These are phyloP conservation scores for Yamadazyma kitorensis DNA, from an alignment of 805 yeast genomes.

Conservation along the genomic window DNA sequence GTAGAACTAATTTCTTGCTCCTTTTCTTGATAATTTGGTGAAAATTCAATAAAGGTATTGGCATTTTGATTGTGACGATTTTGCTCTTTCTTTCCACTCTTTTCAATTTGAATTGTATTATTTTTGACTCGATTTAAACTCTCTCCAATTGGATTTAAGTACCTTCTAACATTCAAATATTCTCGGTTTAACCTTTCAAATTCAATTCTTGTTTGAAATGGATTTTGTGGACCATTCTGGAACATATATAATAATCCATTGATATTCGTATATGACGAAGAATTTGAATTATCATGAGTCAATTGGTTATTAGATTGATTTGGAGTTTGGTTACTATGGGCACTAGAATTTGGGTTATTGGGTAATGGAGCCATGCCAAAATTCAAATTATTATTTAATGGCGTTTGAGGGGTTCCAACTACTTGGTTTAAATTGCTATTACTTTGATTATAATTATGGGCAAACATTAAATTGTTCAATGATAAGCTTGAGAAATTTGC, in stretches of 20 bases:
- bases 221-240: constrained; percentile 37
- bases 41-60: constrained; percentile 33
- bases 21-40: constrained; percentile 28
- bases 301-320: too few species aligned
- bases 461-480: constrained; percentile 38
- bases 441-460: constrained; percentile 28
- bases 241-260: constrained; percentile 27
- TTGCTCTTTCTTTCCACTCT: constrained; percentile 13
- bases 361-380: constrained; percentile 9
- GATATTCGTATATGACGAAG: constrained; percentile 16
- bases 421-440: constrained; percentile 13
- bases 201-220: constrained; percentile 66
- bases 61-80: constrained; percentile 18
- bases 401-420: constrained; percentile 14
- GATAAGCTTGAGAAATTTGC: constrained; percentile 39
- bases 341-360: constrained; percentile 3
- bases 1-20: constrained; percentile 24
- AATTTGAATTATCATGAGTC: too few species aligned
- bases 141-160: constrained; percentile 66
- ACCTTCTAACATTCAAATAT: constrained; percentile 64
- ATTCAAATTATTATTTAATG: constrained; percentile 2
- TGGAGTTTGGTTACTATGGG: too few species aligned
- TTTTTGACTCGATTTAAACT: constrained; percentile 49
- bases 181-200: constrained; percentile 77
- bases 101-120: constrained; percentile 23